Percentiles rank a stretch among this genome's conserved stretches.
phyloP scores from a whole-genome alignment of 1,284 basidiomycete species.

The Takashimella tepidaria region DNA sequence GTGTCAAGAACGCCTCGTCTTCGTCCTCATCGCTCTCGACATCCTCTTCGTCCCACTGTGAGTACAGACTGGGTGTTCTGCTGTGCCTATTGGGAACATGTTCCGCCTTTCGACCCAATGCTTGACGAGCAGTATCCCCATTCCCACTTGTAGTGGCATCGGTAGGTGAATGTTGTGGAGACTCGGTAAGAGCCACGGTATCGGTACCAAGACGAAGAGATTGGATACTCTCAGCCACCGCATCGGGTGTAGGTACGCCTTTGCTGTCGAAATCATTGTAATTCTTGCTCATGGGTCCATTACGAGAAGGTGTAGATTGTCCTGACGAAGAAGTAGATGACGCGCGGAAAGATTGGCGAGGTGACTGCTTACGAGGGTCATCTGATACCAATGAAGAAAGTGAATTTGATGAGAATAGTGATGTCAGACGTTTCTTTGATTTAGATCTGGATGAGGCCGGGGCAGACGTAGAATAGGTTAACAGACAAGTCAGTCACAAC shows the following conservation, averaged over 20 bases:
- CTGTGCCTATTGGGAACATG: not conserved
- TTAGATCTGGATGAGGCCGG: constrained; percentile 29
- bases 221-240: constrained; percentile 1
- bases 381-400: not conserved
- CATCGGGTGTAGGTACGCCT: constrained; percentile 1
- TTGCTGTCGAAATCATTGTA: constrained; percentile 9
- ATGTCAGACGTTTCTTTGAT: constrained; percentile 33
- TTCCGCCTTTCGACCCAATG: not conserved
- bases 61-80: constrained; percentile 34
- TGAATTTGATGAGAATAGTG: constrained; percentile 26
- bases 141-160: constrained; percentile 4
- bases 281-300: not conserved
- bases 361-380: not conserved
- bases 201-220: constrained; percentile 6
- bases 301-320: constrained; percentile 27
- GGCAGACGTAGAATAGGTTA: no score
- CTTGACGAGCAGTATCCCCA: not conserved
- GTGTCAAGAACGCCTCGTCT: constrained; percentile 40
- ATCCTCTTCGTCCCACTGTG: constrained; percentile 40
- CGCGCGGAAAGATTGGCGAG: constrained; percentile 17
- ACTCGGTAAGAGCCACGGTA: constrained; percentile 12
- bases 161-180: constrained; percentile 17
- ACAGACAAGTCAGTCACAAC: no score
- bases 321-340: constrained; percentile 26
- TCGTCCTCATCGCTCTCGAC: constrained; percentile 34